phyloP scores from a whole-genome alignment of 176 grass and related monocot species.

The Eragrostis curvula region DNA sequence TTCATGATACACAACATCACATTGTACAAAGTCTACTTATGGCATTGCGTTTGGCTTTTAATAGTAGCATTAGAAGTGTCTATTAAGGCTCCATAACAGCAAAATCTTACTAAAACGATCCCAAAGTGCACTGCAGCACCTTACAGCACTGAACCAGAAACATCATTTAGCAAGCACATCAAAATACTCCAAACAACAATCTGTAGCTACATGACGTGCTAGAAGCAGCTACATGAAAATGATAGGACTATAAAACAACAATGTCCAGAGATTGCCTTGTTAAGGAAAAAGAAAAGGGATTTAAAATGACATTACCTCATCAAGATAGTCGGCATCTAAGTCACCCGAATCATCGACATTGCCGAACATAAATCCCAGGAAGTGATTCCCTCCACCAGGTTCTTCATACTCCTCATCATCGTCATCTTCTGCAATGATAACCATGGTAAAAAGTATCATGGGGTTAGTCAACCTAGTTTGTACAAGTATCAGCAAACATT shows the following conservation, averaged over 20 bases:
- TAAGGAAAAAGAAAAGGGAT: background rate
- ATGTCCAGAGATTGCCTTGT: background rate
- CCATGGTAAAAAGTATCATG: background rate
- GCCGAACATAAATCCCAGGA: constrained; percentile 98
- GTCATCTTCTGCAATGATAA: constrained; percentile 56
- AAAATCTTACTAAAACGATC: background rate
- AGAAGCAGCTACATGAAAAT: background rate
- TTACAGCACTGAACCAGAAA: background rate
- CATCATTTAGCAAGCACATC: background rate
- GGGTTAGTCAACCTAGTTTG: background rate
- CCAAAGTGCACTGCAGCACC: background rate
- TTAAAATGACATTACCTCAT: constrained; percentile 59
- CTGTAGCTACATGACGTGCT: background rate
- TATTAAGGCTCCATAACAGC: background rate
- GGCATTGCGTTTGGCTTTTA: background rate
- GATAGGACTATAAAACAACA: constrained; percentile 4
- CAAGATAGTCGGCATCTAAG: constrained; percentile 97
- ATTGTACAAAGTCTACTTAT: background rate
- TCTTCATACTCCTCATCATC: constrained; percentile 93
- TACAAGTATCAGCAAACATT: background rate
- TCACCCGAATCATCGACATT: constrained; percentile 96
- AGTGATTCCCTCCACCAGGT: constrained; percentile 61
- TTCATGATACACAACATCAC: background rate
- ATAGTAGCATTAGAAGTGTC: background rate
- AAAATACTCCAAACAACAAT: background rate